Percentiles rank a stretch among this genome's conserved stretches.
These are phyloP conservation scores for Monilinia aucupariae DNA, from an alignment of 2,329 filamentous ascomycete species.

Conservation along the genomic window DNA sequence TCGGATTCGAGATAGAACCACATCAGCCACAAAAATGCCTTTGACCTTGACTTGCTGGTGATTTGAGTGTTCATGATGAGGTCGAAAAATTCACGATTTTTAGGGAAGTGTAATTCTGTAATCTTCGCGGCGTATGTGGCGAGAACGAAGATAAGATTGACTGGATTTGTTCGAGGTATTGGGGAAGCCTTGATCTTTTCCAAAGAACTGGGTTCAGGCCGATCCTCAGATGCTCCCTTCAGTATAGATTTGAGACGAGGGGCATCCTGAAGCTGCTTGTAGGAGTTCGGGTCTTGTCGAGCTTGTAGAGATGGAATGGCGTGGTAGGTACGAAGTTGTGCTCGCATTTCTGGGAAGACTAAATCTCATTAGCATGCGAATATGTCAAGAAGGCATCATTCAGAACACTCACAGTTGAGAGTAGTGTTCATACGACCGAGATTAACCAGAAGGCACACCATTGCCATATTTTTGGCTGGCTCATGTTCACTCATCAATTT, in stretches of 20 bases:
- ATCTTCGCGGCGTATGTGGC: constrained; percentile 85
- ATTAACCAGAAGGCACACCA: constrained; percentile 97
- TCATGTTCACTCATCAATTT: constrained; percentile 89
- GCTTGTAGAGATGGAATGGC: constrained; percentile 95
- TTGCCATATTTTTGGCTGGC: constrained; percentile 95
- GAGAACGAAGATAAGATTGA: constrained; percentile 94
- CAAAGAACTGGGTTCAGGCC: constrained; percentile 75
- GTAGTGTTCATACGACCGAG: constrained; percentile 99
- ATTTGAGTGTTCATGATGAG: constrained; percentile 86
- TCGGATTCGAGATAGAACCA: constrained; percentile 99
- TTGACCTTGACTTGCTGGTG: constrained; percentile 75
- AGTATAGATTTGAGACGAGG: constrained; percentile 94
- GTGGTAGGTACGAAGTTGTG: constrained; percentile 94
- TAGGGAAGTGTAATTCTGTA: constrained; percentile 85
- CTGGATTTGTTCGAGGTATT: constrained; percentile 84
- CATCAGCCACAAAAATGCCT: constrained; percentile 93
- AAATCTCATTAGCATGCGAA: constrained; percentile 30
- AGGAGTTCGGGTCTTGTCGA: constrained; percentile 88
- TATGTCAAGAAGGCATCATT: neutral
- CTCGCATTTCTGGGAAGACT: constrained; percentile 99
- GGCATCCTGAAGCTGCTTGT: constrained; percentile 96
- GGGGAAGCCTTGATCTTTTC: constrained; percentile 70
- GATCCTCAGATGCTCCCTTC: constrained; percentile 91
- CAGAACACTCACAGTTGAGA: constrained; percentile 69
- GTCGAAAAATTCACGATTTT: constrained; percentile 86